These are phyloP conservation scores for Jamesozyma hellenica DNA, from an alignment of 805 yeast genomes.

Conservation along the genomic window DNA sequence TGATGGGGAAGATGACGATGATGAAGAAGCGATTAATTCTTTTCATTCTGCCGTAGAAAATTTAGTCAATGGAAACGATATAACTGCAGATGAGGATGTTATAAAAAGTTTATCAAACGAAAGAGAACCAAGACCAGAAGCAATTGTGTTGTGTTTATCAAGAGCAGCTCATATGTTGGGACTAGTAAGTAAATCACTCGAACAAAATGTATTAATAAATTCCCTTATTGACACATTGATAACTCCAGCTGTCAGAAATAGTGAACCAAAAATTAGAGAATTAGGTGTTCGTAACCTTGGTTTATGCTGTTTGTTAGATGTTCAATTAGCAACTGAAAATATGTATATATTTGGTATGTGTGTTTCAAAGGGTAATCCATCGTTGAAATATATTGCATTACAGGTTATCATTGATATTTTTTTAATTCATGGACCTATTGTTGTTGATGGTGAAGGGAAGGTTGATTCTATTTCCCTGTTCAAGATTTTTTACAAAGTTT, in stretches of 20 bases:
- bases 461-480: conserved; percentile 60
- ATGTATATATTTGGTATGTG: conserved; percentile 59
- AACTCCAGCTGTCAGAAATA: conserved; percentile 63
- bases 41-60: conserved; percentile 30
- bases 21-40: background rate
- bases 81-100: conserved; percentile 3
- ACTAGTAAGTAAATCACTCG: conserved; percentile 52
- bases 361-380: conserved; percentile 55
- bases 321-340: conserved; percentile 53
- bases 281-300: conserved; percentile 72
- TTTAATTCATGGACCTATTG: conserved; percentile 63
- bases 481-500: conserved; percentile 55
- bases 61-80: conserved; percentile 25
- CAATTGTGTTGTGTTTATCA: conserved; percentile 51
- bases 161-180: conserved; percentile 64
- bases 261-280: conserved; percentile 43
- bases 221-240: conserved; percentile 70
- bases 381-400: conserved; percentile 50
- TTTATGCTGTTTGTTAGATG: conserved; percentile 64
- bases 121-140: conserved; percentile 32
- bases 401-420: conserved; percentile 69
- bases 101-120: conserved; percentile 22
- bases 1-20: conserved; percentile 17
- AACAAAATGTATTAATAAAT: conserved; percentile 52
- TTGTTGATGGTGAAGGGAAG: conserved; percentile 51